phyloP scores from a whole-genome alignment of 106 monocot genomes.

The Phalaenopsis equestris region DNA sequence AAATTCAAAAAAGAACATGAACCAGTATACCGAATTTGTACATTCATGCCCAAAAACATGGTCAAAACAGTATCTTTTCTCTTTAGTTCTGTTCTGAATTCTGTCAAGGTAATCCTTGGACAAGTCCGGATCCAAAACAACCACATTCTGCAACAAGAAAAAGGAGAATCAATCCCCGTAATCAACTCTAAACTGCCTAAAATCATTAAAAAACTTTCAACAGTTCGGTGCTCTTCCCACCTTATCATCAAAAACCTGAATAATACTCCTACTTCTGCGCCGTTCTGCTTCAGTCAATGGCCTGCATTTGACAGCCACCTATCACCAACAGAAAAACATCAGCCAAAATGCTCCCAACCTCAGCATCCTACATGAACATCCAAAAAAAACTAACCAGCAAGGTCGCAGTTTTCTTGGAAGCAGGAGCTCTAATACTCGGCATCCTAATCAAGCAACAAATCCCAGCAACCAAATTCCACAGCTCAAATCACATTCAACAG shows the following conservation, averaged over 20 bases:
- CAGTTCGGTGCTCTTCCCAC: constrained; percentile 12
- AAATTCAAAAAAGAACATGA: background rate
- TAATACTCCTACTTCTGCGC: constrained; percentile 59
- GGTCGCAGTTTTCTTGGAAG: constrained; percentile 79
- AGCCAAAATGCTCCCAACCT: background rate
- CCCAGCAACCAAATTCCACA: background rate
- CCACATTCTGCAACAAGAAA: constrained; percentile 43
- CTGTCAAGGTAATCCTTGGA: constrained; percentile 92
- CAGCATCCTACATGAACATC: background rate
- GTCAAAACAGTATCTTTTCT: constrained; percentile 93
- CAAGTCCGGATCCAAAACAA: constrained; percentile 90
- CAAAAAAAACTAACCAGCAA: constrained; percentile 42
- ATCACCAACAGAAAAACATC: constrained; percentile 11
- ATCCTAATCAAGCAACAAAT: constrained; percentile 17
- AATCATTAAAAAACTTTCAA: background rate
- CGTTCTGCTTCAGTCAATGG: constrained; percentile 58
- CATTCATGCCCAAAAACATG: constrained; percentile 77
- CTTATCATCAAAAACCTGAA: constrained; percentile 89
- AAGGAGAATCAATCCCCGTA: background rate
- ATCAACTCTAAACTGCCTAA: background rate
- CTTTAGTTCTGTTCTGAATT: constrained; percentile 88
- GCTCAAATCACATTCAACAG: background rate
- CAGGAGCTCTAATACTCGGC: constrained; percentile 88
- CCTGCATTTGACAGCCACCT: constrained; percentile 98
- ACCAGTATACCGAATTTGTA: constrained; percentile 50